Percentiles rank a stretch among this genome's conserved stretches.
Conservation (phyloP, 257 asterid species). For the Rubia yunnanensis region DNA sequence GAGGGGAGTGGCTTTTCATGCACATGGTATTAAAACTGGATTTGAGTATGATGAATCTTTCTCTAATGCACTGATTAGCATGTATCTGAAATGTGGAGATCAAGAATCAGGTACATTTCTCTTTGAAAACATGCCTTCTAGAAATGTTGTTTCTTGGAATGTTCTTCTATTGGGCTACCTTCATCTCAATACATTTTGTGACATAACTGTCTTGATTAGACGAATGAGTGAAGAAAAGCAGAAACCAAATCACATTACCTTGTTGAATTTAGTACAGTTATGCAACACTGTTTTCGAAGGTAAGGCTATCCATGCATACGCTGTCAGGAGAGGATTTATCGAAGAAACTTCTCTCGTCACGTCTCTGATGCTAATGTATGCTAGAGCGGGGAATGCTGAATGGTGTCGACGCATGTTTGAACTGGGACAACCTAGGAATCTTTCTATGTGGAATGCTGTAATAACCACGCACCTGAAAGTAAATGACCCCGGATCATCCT, state of each 20-base stretch:
- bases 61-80: slow-evolving; percentile 54
- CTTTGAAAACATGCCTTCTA: slow-evolving; percentile 35
- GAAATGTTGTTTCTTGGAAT: slow-evolving; percentile 53
- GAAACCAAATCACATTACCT: slow-evolving; percentile 40
- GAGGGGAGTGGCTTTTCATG: slow-evolving; percentile 28
- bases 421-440: slow-evolving; percentile 33
- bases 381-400: slow-evolving; percentile 24
- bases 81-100: slow-evolving; percentile 45
- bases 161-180: slow-evolving; percentile 54
- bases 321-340: slow-evolving; percentile 23
- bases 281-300: slow-evolving; percentile 32
- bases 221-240: slow-evolving; percentile 32
- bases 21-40: slow-evolving; percentile 31
- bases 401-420: slow-evolving; percentile 33
- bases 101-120: slow-evolving; percentile 26
- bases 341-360: slow-evolving; percentile 42
- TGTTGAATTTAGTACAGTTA: slow-evolving; percentile 44
- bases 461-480: slow-evolving; percentile 36
- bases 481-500: slow-evolving; percentile 19
- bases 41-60: slow-evolving; percentile 29
- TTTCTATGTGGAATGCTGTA: slow-evolving; percentile 54
- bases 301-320: slow-evolving; percentile 46
- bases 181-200: slow-evolving; percentile 16
- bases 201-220: slow-evolving; percentile 25
- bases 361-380: slow-evolving; percentile 54